Base-by-base conservation (phyloP, 2,329 filamentous ascomycete species). In the Penicillium sclerotiorum region DNA sequence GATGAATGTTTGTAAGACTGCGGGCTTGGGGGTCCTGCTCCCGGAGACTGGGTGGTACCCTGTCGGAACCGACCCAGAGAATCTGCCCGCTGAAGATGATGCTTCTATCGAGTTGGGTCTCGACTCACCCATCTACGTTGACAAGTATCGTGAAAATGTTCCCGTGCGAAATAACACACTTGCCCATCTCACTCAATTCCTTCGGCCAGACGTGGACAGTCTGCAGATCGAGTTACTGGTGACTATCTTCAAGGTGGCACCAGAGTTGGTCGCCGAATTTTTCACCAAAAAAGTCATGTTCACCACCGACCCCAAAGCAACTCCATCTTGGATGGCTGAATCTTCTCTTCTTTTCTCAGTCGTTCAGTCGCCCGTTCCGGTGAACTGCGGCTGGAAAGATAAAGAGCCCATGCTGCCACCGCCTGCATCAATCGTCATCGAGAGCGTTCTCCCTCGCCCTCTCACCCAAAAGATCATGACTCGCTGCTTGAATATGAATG, bases 301-400 rank as follows among this genome's bases (percentile, higher is more conserved):
- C 62, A 84, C 86, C 0, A 90, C 95, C 55, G 92, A 97, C 35
- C 92, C 94, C 0, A 97, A 96, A 65, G 79, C 95, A 5, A 94
- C 91, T 3, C 86, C 91, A 37, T 94, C 91, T 0, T 99, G 94
- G 94, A 89, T 97, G 59, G 92, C 93, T 35, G 96, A 95, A 66
- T 90, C 91, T 0, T 85, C 91, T 0, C 90, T 97, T 55, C 74
- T 99, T 5, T 95, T 95, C 70, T 88, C 88, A 53, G 84, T 86
- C 1, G 84, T 96, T 38, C 82, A 87, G 49, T 76, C 95, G 28
- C 84, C 86, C 1, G 77, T 96, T 2, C 92, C 92, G 2, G 66
- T 75, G 21, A 82, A 81, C 52, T 90, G 93, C 64, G 90, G 90
- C 11, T 83, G 85, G 59, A 77, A 77, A 33, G 78, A 81, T 11